These are phyloP conservation scores for Phytophthora agathidicida DNA, from an alignment of 352 stramenopile species.

Conservation along the genomic window DNA sequence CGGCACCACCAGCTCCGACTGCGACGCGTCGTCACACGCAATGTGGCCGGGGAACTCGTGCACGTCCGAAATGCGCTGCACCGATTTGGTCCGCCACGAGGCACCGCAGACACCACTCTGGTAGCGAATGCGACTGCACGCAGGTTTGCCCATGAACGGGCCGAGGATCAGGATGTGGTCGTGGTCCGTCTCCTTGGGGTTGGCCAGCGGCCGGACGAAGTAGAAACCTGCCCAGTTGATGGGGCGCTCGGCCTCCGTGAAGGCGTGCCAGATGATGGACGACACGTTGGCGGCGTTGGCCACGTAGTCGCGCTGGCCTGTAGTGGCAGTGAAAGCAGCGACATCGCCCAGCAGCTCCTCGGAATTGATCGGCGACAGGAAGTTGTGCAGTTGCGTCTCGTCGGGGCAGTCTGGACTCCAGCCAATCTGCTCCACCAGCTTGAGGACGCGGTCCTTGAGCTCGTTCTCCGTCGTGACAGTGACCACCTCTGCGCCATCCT, in stretches of 20 bases:
- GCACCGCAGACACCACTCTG: conserved; percentile 78
- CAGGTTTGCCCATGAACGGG: conserved; percentile 83
- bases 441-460: conserved; percentile 57
- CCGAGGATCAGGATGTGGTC: conserved; percentile 74
- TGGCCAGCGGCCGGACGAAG: conserved; percentile 68
- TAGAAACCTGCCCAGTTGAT: conserved; percentile 90
- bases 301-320: conserved; percentile 75
- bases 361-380: conserved; percentile 65
- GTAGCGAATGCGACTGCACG: conserved; percentile 81
- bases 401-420: conserved; percentile 70
- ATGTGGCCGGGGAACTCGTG: conserved; percentile 84
- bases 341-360: conserved; percentile 68
- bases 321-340: conserved; percentile 60
- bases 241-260: conserved; percentile 56
- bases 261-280: conserved; percentile 85
- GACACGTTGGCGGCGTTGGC: conserved; percentile 84
- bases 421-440: conserved; percentile 57
- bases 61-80: conserved; percentile 80
- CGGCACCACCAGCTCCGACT: conserved; percentile 85
- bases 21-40: conserved; percentile 77
- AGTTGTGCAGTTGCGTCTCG: conserved; percentile 58
- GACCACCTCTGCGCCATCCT: conserved; percentile 42
- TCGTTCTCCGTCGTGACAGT: conserved; percentile 44
- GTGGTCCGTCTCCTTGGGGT: conserved; percentile 60
- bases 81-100: conserved; percentile 61